Percentiles rank a stretch among this genome's conserved stretches.
phyloP scores from a whole-genome alignment of 331 rosid species.

The Acacia concinna region DNA sequence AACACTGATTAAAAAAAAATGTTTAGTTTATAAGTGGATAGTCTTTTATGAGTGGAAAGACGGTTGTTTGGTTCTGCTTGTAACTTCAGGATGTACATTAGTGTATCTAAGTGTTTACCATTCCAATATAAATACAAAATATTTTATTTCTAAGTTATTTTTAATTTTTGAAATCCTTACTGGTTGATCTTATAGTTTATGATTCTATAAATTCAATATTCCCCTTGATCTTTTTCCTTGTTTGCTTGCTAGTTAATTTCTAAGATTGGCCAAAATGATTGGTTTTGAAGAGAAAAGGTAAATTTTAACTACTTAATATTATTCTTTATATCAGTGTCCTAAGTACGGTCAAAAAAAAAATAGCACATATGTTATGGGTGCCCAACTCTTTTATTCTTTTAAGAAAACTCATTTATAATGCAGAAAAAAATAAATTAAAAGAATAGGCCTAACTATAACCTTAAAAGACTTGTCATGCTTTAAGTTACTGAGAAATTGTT shows the following conservation, averaged over 20 bases:
- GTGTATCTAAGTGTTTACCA: too few species aligned
- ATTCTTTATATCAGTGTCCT: too few species aligned
- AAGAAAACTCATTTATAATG: not conserved
- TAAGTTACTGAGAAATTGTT: not conserved
- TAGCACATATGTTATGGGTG: not conserved
- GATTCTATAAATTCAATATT: too few species aligned
- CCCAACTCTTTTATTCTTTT: not conserved
- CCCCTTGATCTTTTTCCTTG: not conserved
- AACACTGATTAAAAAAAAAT: too few species aligned
- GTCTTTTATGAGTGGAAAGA: too few species aligned
- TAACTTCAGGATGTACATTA: too few species aligned
- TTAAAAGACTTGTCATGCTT: not conserved
- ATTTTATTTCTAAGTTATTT: too few species aligned
- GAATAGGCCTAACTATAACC: not conserved
- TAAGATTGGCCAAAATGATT: slow-evolving; percentile 4
- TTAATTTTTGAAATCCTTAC: not conserved
- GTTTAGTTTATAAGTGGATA: too few species aligned
- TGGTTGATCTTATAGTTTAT: too few species aligned
- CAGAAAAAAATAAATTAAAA: not conserved
- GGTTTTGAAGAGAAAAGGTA: slow-evolving; percentile 29
- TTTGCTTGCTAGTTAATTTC: not conserved
- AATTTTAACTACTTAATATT: slow-evolving; percentile 20
- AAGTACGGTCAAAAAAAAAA: not conserved
- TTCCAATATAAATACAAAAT: too few species aligned
- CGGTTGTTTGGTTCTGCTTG: too few species aligned